Percentiles rank a stretch among this genome's conserved stretches.
Evolutionary conservation across 2,329 filamentous ascomycete species (phyloP).

Genomic region (Calonectria pseudoturangicola): DNA sequence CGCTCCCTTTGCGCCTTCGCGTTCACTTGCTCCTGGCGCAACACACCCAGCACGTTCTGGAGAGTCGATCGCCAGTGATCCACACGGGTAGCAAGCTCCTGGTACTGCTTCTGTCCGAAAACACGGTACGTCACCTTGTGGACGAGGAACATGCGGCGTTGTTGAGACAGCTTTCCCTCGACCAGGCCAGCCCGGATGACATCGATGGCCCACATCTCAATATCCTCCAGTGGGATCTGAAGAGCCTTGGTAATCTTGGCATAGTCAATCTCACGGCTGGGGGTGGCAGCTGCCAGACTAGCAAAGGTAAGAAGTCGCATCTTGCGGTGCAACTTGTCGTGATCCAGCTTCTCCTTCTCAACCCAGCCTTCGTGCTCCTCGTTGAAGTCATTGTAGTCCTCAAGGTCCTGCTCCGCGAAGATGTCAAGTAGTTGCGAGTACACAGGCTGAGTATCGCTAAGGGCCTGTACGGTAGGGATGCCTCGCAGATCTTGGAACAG

Average conservation of each 20-base stretch:
- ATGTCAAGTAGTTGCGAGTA: conserved; percentile 96
- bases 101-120: conserved; percentile 98
- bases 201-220: conserved; percentile 99
- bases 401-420: conserved; percentile 94
- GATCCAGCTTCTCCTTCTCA: conserved; percentile 83
- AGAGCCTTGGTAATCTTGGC: conserved; percentile 88
- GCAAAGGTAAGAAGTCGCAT: conserved; percentile 97
- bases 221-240: conserved; percentile 87
- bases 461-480: conserved; percentile 88
- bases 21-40: conserved; percentile 87
- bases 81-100: conserved; percentile 91
- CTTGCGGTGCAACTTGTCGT: conserved; percentile 88
- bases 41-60: conserved; percentile 84
- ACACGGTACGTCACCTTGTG: conserved; percentile 97
- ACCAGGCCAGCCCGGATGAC: conserved; percentile 96
- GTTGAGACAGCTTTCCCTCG: conserved; percentile 96
- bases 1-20: conserved; percentile 86
- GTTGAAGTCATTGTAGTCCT: conserved; percentile 96
- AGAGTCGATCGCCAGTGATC: conserved; percentile 94
- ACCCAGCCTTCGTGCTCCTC: conserved; percentile 93
- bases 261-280: conserved; percentile 92
- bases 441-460: conserved; percentile 87
- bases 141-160: conserved; percentile 94
- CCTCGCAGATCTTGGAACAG: conserved; percentile 88
- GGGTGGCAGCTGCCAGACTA: conserved; percentile 88